A percentile compares a stretch with the other conserved stretches of the same genome.
Evolutionary conservation across 495 filamentous ascomycete species (phyloP).

Genomic region (Talaromyces trachyspermus): DNA sequence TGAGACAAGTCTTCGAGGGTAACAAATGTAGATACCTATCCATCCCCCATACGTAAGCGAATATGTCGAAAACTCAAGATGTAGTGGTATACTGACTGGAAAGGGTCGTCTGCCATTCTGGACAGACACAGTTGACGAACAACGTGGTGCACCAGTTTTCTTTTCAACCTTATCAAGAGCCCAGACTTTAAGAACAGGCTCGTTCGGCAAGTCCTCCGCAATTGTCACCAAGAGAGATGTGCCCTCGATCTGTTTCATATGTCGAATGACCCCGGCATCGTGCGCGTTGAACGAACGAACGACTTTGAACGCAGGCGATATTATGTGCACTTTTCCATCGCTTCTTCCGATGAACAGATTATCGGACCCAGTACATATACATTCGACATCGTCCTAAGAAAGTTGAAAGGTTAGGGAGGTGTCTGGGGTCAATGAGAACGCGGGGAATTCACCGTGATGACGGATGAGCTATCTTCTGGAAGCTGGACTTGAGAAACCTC

Average conservation of each 20-base stretch:
- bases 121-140: slow-evolving; percentile 73
- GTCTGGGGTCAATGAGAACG: slow-evolving; percentile 28
- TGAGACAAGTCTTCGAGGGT: slow-evolving; percentile 81
- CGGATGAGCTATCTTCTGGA: slow-evolving; percentile 59
- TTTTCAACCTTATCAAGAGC: slow-evolving; percentile 89
- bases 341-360: slow-evolving; percentile 82
- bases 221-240: slow-evolving; percentile 84
- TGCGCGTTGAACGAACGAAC: slow-evolving; percentile 80
- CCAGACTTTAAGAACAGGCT: slow-evolving; percentile 92
- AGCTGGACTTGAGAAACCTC: slow-evolving; percentile 80
- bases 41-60: neutral
- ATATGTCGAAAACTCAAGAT: neutral
- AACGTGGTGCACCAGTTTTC: slow-evolving; percentile 82
- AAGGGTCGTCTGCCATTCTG: slow-evolving; percentile 91
- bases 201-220: slow-evolving; percentile 76
- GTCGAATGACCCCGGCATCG: slow-evolving; percentile 71
- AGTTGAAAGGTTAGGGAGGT: neutral
- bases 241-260: slow-evolving; percentile 88
- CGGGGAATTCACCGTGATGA: slow-evolving; percentile 49
- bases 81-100: slow-evolving; percentile 49
- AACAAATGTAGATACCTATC: slow-evolving; percentile 84
- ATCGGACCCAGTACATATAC: slow-evolving; percentile 78
- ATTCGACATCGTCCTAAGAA: slow-evolving; percentile 53
- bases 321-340: slow-evolving; percentile 77
- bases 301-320: slow-evolving; percentile 81